Evolutionary conservation across 139 green algal genomes (phyloP).

Genomic region (Eudorina sp.): DNA sequence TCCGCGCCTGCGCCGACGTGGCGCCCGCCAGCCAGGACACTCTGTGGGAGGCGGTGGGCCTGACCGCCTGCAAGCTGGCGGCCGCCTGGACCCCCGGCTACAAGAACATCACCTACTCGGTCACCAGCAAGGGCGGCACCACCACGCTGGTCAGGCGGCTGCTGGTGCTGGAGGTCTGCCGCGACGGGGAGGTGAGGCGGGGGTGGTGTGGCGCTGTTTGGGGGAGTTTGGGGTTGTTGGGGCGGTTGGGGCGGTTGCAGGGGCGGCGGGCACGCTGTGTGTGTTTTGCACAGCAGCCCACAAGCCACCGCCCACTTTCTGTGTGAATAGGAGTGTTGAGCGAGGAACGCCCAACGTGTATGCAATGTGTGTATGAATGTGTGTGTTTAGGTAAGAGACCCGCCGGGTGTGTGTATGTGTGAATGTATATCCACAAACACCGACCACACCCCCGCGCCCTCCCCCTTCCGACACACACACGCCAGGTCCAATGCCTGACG

Average conservation of each 20-base stretch:
- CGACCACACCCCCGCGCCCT: too few species aligned
- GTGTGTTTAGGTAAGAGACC: too few species aligned
- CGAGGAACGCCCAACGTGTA: too few species aligned
- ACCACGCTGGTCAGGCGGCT: not conserved
- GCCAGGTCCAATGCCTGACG: constrained; percentile 43
- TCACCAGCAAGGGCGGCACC: not conserved
- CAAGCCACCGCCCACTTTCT: too few species aligned
- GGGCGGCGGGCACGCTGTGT: too few species aligned
- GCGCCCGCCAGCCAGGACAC: not conserved
- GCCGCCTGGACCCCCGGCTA: not conserved
- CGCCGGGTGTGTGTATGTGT: too few species aligned
- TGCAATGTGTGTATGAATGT: too few species aligned
- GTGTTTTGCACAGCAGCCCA: too few species aligned
- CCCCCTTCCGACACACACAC: not conserved
- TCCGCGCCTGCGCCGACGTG: constrained; percentile 6
- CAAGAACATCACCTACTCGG: constrained; percentile 39
- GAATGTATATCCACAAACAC: too few species aligned
- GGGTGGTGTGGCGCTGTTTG: not conserved
- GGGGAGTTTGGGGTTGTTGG: not conserved
- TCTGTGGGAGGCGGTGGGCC: constrained; percentile 31
- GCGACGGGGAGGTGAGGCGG: constrained; percentile 5
- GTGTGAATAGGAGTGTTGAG: too few species aligned
- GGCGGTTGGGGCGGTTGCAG: too few species aligned
- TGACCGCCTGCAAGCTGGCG: constrained; percentile 24
- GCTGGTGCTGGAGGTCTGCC: constrained; percentile 28